Percentiles rank a stretch among this genome's conserved stretches.
phyloP scores from a whole-genome alignment of 768 basidiomycete species.

The Trametes villosa region DNA sequence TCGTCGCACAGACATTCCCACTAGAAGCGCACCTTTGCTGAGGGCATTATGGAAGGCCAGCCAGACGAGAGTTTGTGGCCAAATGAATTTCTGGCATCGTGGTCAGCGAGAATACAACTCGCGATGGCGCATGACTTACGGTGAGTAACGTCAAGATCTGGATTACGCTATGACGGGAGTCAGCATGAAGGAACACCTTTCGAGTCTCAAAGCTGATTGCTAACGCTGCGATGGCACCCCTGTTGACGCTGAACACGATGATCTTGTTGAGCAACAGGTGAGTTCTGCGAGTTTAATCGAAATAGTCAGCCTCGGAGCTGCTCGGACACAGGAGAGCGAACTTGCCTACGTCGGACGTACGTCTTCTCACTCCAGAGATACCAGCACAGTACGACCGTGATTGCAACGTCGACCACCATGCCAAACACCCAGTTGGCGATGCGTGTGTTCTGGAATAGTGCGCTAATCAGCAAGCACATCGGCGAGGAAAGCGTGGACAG shows the following conservation, averaged over 20 bases:
- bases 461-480: too few relatives aligned
- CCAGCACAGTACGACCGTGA: conserved; percentile 14
- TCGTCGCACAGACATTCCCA: too few relatives aligned
- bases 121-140: background rate
- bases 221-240: conserved; percentile 18
- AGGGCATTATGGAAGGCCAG: conserved; percentile 14
- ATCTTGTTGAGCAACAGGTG: conserved; percentile 11
- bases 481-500: too few relatives aligned
- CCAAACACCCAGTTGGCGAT: conserved; percentile 10
- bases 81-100: conserved; percentile 6
- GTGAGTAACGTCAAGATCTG: conserved; percentile 5
- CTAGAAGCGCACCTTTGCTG: background rate
- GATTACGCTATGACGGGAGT: background rate
- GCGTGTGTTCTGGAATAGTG: background rate
- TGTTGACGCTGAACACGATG: conserved; percentile 11
- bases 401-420: conserved; percentile 2
- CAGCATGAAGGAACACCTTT: background rate
- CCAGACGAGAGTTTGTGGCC: conserved; percentile 9
- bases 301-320: too few relatives aligned
- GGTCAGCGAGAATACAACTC: background rate
- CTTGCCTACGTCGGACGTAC: conserved; percentile 2
- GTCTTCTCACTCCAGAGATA: conserved; percentile 13
- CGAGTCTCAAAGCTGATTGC: background rate
- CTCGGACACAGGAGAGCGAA: too few relatives aligned
- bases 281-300: background rate